These are phyloP conservation scores for Geotrichum klebahnii DNA, from an alignment of 1,139 yeast genomes.

Conservation along the genomic window DNA sequence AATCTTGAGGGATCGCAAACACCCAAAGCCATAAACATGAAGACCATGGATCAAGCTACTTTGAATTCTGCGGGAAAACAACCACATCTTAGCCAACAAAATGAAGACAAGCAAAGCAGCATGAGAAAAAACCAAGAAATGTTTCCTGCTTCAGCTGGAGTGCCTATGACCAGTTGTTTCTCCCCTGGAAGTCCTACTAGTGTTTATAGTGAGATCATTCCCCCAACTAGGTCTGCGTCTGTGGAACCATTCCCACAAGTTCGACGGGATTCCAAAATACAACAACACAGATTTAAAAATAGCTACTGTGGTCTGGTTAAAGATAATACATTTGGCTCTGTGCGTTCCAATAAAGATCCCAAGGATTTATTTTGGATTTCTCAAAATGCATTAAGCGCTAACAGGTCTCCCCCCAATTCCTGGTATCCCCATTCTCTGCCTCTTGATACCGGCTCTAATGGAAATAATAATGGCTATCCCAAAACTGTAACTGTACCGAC, in stretches of 20 bases:
- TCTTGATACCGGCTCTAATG: neutral
- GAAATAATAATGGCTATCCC: neutral
- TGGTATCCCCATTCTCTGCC: conserved; percentile 12
- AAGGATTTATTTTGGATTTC: neutral
- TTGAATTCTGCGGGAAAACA: no score
- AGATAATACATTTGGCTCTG: no score
- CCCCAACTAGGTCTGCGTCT: neutral
- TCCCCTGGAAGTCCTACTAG: conserved; percentile 16
- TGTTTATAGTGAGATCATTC: conserved; percentile 6
- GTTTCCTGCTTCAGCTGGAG: neutral
- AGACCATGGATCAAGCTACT: conserved; percentile 1
- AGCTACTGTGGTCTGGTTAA: conserved; percentile 8
- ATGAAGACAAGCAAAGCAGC: no score
- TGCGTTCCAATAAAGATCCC: neutral
- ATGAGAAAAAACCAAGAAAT: conserved; percentile 1
- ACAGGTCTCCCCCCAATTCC: conserved; percentile 2
- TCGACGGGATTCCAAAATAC: neutral
- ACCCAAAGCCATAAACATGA: conserved; percentile 7
- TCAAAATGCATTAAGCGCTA: neutral
- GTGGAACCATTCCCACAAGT: neutral
- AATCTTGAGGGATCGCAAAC: neutral
- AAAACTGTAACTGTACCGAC: neutral
- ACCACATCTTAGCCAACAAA: no score
- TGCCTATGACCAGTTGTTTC: neutral
- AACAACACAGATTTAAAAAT: neutral